These are phyloP conservation scores for Pseudodiploospora longispora DNA, from an alignment of 2,329 filamentous ascomycete species.

Conservation along the genomic window DNA sequence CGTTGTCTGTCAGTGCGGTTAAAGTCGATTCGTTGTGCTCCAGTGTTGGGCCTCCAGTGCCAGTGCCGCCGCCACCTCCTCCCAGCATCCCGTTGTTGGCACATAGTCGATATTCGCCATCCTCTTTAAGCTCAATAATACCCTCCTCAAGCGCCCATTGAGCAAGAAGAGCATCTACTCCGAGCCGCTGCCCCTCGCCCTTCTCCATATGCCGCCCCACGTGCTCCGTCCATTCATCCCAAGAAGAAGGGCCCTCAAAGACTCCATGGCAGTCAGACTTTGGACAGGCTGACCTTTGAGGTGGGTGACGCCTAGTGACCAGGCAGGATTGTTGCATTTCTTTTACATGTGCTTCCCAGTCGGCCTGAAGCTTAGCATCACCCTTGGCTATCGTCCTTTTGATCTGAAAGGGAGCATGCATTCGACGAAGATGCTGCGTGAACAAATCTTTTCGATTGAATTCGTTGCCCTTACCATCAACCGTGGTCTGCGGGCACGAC, in stretches of 20 bases:
- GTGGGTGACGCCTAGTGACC: conserved; percentile 58
- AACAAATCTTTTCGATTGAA: conserved; percentile 97
- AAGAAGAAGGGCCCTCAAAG: conserved; percentile 66
- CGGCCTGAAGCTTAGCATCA: conserved; percentile 49
- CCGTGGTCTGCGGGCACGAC: conserved; percentile 44
- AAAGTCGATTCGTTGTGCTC: conserved; percentile 20
- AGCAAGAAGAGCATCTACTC: conserved; percentile 49
- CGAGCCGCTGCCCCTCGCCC: conserved; percentile 49
- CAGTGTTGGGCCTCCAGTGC: conserved; percentile 2
- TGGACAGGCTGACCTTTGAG: conserved; percentile 62
- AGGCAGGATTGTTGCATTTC: conserved; percentile 69
- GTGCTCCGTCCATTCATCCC: conserved; percentile 91
- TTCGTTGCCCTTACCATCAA: conserved; percentile 53
- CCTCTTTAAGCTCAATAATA: conserved; percentile 51
- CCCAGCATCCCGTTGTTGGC: conserved; percentile 17
- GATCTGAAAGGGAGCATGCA: conserved; percentile 71
- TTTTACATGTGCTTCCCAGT: conserved; percentile 59
- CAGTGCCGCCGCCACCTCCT: not conserved
- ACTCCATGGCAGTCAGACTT: conserved; percentile 60
- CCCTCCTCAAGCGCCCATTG: conserved; percentile 56
- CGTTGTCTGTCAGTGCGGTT: conserved; percentile 9
- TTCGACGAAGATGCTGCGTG: conserved; percentile 85
- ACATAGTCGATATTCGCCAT: conserved; percentile 48
- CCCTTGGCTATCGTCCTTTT: conserved; percentile 49
- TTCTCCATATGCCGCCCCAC: conserved; percentile 84